Base-by-base conservation (phyloP, 192 early-diverging fungal genomes). In the Gaertneriomyces semiglobifer region DNA sequence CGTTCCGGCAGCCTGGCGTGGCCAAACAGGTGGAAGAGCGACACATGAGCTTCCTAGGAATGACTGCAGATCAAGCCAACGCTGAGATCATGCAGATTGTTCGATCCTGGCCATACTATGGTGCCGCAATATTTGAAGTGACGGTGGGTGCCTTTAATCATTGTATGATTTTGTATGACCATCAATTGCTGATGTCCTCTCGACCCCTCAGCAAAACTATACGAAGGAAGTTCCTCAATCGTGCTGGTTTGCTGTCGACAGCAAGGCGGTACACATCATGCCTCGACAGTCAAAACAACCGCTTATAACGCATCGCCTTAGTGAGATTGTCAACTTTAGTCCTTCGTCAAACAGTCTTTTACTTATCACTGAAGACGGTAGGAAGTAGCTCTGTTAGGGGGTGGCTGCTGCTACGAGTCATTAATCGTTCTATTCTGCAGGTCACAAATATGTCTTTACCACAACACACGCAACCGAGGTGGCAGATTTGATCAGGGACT, bases 201-300 rank as follows among this genome's bases (percentile, higher is more conserved):
- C 43, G 3, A 19, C 10, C 33, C 33, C 19, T 53, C 20, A 81
- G 80, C 80, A 81, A 79, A 70, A 67, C 19, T 81, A 74, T 51
- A 78, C 69, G n/a, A 73, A 76, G 40, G 58, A 72, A 42, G 63
- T 81, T 7, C 77, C 80, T 6, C 63, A 70, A 5, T 68, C 67
- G 42, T 81, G 80, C 58, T 81, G 77, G 80, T 45, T 81, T 41
- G 76, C 77, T 6, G 66, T 81, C 25, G 70, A 64, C 12, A 53
- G 58, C 11, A 55, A 53, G 25, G 74, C 75, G 9, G 62, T 81
- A 33, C 74, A 76, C 43, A 79, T 81, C 51, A 44, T 81, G 11
- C 67, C 73, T 5, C 68, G 68, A 45, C 51, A 74, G 14, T 60
- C 71, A 43, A 69, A 69, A 69, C 20, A 45, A 48, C 77, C 77